These are phyloP conservation scores for Apiotrichum mycotoxinovorans DNA, from an alignment of 1,284 basidiomycete species.

Conservation along the genomic window DNA sequence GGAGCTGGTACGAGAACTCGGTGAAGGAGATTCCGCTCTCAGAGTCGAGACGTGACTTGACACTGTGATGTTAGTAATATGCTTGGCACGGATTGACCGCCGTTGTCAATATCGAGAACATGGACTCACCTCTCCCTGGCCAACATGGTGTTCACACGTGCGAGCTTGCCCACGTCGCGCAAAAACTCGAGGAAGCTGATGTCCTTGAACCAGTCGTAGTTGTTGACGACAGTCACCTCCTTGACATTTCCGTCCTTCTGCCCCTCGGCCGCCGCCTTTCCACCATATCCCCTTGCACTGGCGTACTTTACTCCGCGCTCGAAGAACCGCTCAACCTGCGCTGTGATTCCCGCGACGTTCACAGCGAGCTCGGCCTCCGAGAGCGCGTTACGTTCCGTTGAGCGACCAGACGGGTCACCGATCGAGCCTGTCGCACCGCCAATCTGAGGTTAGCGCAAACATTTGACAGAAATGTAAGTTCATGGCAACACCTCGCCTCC, in stretches of 20 bases:
- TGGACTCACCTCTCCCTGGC: conserved; percentile 73
- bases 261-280: background rate
- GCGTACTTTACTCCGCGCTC: conserved; percentile 63
- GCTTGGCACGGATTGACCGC: background rate
- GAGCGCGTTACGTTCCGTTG: conserved; percentile 73
- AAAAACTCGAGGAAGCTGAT: conserved; percentile 81
- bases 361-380: conserved; percentile 58
- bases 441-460: conserved; percentile 58
- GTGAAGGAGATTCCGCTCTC: conserved; percentile 86
- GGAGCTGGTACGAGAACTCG: conserved; percentile 94
- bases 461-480: background rate
- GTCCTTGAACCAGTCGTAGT: conserved; percentile 74
- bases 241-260: background rate
- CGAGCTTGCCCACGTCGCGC: conserved; percentile 71
- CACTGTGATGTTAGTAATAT: conserved; percentile 54
- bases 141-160: conserved; percentile 85
- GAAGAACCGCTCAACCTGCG: conserved; percentile 71
- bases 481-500: background rate
- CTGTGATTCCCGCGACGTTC: conserved; percentile 67
- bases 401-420: conserved; percentile 90
- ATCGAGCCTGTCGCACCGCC: conserved; percentile 95
- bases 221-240: conserved; percentile 65
- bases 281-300: conserved; percentile 27
- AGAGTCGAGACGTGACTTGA: conserved; percentile 67
- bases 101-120: background rate